phyloP scores from a whole-genome alignment of 768 basidiomycete genomes.

The Guyanaporus albipodus region DNA sequence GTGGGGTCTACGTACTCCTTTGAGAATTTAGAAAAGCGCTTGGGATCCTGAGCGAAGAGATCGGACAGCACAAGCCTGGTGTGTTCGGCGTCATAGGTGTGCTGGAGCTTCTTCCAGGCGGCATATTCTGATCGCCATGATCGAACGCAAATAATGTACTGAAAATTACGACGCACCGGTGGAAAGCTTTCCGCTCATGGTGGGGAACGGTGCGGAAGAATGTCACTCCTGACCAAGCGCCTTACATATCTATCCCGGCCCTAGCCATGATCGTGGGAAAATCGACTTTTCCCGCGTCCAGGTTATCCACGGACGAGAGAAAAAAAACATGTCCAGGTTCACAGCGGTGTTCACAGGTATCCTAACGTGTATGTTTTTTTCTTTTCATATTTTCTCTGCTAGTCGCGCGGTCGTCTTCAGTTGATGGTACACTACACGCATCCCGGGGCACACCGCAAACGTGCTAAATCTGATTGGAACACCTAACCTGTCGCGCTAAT shows the following conservation, averaged over 20 bases:
- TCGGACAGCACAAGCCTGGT: constrained; percentile 81
- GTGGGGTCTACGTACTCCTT: constrained; percentile 64
- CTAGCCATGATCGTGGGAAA: constrained; percentile 24
- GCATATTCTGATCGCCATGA: constrained; percentile 60
- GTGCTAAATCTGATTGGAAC: no score
- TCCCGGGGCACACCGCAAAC: no score
- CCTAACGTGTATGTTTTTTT: no score
- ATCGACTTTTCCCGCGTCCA: no score
- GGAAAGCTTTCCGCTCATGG: constrained; percentile 63
- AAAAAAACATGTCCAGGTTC: no score
- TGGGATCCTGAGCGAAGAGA: constrained; percentile 85
- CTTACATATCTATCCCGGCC: constrained; percentile 1
- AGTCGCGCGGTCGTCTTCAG: no score
- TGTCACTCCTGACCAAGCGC: no score
- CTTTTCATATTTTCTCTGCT: no score
- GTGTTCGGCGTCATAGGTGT: constrained; percentile 70
- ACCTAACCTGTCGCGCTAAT: no score
- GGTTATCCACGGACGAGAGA: no score
- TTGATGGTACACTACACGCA: no score
- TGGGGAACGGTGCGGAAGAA: constrained; percentile 10
- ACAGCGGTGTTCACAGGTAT: no score
- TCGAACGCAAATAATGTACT: background rate
- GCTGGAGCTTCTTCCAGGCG: constrained; percentile 88
- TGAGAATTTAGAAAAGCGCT: constrained; percentile 84
- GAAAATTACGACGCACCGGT: constrained; percentile 38